Conservation (phyloP, 495 filamentous ascomycete genomes). For the Neurospora sp. region DNA sequence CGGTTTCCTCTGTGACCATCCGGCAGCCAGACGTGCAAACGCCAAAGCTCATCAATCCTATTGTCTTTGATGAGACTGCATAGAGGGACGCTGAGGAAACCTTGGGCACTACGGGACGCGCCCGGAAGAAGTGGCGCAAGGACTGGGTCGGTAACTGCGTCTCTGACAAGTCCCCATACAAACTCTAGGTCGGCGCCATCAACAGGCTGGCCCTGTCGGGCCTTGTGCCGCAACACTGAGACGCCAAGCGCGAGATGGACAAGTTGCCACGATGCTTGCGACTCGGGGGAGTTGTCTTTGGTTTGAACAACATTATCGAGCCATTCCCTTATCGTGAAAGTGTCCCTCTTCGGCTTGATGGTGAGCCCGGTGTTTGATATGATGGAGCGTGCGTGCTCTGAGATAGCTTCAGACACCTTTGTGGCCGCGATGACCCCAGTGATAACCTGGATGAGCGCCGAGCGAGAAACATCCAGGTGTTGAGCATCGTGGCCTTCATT, state of each 20-base stretch:
- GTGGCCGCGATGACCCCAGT: neutral
- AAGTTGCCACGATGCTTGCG: neutral
- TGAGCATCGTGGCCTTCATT: neutral
- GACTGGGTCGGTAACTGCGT: neutral
- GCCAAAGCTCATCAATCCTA: conserved; percentile 15
- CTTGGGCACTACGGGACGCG: conserved; percentile 16
- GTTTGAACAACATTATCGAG: neutral
- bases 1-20: conserved; percentile 8
- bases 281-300: neutral
- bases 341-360: neutral
- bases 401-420: neutral
- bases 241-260: neutral
- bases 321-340: neutral
- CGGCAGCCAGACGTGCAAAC: conserved; percentile 18
- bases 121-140: neutral
- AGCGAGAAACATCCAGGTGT: neutral
- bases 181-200: neutral
- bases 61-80: conserved; percentile 13
- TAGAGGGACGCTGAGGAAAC: conserved; percentile 18
- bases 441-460: neutral
- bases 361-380: neutral
- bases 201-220: neutral
- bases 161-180: conserved; percentile 1
- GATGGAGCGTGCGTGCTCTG: neutral
- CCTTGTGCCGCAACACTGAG: neutral